phyloP scores from a whole-genome alignment of 2,329 filamentous ascomycete genomes.

The Cercospora brassicicola region DNA sequence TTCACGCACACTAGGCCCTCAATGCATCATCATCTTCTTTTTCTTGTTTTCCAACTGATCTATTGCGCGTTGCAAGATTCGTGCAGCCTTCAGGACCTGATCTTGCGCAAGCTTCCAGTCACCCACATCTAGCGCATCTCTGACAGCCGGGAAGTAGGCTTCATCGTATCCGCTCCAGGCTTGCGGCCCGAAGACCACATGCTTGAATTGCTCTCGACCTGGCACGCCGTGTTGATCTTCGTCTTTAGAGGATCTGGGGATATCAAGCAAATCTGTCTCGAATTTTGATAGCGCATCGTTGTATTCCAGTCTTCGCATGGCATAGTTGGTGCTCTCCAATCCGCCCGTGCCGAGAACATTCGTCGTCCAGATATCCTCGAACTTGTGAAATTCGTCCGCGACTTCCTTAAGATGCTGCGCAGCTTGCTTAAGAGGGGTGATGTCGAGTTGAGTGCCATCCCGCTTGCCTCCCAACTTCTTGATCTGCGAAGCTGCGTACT shows the following conservation, averaged over 20 bases:
- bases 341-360: slow-evolving; percentile 67
- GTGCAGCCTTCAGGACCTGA: slow-evolving; percentile 70
- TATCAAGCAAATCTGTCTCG: slow-evolving; percentile 78
- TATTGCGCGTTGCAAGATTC: slow-evolving; percentile 64
- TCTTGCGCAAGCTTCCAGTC: slow-evolving; percentile 69
- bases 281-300: slow-evolving; percentile 79
- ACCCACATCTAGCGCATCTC: slow-evolving; percentile 71
- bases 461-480: slow-evolving; percentile 10
- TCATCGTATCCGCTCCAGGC: slow-evolving; percentile 70
- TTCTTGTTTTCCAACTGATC: slow-evolving; percentile 42
- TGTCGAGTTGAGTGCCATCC: slow-evolving; percentile 48
- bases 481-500: slow-evolving; percentile 50
- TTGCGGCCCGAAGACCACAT: slow-evolving; percentile 83
- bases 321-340: slow-evolving; percentile 71
- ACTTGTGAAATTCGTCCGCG: slow-evolving; percentile 67
- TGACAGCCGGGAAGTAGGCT: slow-evolving; percentile 76
- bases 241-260: slow-evolving; percentile 47
- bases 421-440: slow-evolving; percentile 64
- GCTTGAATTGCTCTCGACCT: slow-evolving; percentile 89
- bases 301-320: slow-evolving; percentile 67
- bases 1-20: no score
- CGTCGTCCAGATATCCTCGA: slow-evolving; percentile 75
- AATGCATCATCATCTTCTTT: slow-evolving; percentile 4
- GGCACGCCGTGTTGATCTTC: slow-evolving; percentile 54
- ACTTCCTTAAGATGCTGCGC: slow-evolving; percentile 60